These are phyloP conservation scores for Apiotrichum porosum DNA, from an alignment of 1,284 basidiomycete genomes.

Conservation along the genomic window DNA sequence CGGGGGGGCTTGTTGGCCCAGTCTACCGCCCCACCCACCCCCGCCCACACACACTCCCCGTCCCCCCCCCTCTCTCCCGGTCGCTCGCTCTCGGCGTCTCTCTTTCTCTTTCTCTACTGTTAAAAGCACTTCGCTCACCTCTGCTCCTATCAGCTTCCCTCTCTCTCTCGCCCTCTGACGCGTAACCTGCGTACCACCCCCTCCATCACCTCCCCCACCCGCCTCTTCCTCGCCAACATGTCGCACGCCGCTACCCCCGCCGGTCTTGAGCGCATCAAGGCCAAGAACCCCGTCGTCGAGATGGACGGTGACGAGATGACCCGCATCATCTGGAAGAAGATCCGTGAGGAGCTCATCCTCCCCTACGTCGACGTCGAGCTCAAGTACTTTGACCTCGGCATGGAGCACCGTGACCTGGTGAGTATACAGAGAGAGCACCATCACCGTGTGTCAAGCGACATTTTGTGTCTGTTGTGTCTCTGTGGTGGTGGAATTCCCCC, in stretches of 20 bases:
- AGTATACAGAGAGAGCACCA: constrained; percentile 35
- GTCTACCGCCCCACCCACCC: too few relatives aligned
- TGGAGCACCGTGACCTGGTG: constrained; percentile 84
- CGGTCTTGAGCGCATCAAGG: constrained; percentile 57
- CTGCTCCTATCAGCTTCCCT: constrained; percentile 1
- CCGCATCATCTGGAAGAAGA: constrained; percentile 98
- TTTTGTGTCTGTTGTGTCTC: not conserved
- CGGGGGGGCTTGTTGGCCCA: too few relatives aligned
- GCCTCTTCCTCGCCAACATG: constrained; percentile 11
- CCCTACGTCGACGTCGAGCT: constrained; percentile 93
- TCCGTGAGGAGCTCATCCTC: constrained; percentile 92
- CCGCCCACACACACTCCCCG: too few relatives aligned
- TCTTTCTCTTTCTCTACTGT: not conserved
- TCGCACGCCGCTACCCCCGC: constrained; percentile 29
- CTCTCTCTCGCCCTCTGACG: constrained; percentile 3
- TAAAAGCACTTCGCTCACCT: constrained; percentile 9
- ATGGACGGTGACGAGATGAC: constrained; percentile 98
- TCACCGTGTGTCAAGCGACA: not conserved
- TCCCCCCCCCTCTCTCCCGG: too few relatives aligned
- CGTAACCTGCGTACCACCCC: constrained; percentile 2
- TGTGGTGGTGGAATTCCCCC: constrained; percentile 4
- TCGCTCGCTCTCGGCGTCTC: too few relatives aligned
- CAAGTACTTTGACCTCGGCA: constrained; percentile 96
- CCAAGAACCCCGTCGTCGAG: constrained; percentile 89
- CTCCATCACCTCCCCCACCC: constrained; percentile 7